These are phyloP conservation scores for Citrus maxima DNA, from an alignment of 345 rosid genomes.

Conservation along the genomic window DNA sequence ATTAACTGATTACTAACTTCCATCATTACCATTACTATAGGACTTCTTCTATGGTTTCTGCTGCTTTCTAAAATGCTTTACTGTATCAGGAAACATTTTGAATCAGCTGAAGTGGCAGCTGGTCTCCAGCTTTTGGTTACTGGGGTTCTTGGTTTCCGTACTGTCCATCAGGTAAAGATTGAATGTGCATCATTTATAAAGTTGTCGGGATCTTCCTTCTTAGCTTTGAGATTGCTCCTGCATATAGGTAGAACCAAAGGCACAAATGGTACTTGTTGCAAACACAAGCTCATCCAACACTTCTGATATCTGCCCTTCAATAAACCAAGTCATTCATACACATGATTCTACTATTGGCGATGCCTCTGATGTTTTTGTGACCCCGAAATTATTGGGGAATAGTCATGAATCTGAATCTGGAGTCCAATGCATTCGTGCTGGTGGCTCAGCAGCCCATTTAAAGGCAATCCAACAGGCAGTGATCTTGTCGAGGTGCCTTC, in stretches of 20 bases:
- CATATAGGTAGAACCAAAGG: conserved; percentile 72
- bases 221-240: conserved; percentile 18
- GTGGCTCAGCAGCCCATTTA: conserved; percentile 29
- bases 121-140: conserved; percentile 73
- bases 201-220: conserved; percentile 14
- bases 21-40: background rate
- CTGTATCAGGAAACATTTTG: conserved; percentile 58
- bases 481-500: conserved; percentile 69
- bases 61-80: conserved; percentile 5
- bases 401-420: conserved; percentile 32
- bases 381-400: conserved; percentile 62
- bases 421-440: conserved; percentile 7
- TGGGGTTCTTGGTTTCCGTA: conserved; percentile 83
- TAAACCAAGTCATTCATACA: conserved; percentile 27
- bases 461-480: conserved; percentile 74
- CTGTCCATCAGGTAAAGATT: conserved; percentile 69
- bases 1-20: background rate
- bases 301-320: conserved; percentile 26
- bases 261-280: conserved; percentile 73
- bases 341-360: conserved; percentile 38
- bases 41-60: background rate
- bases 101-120: conserved; percentile 69
- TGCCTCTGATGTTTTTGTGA: conserved; percentile 58
- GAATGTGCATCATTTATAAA: background rate
- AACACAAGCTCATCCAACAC: conserved; percentile 36